These are phyloP conservation scores for Beauveria caledonica DNA, from an alignment of 2,329 filamentous ascomycete genomes.

Conservation along the genomic window DNA sequence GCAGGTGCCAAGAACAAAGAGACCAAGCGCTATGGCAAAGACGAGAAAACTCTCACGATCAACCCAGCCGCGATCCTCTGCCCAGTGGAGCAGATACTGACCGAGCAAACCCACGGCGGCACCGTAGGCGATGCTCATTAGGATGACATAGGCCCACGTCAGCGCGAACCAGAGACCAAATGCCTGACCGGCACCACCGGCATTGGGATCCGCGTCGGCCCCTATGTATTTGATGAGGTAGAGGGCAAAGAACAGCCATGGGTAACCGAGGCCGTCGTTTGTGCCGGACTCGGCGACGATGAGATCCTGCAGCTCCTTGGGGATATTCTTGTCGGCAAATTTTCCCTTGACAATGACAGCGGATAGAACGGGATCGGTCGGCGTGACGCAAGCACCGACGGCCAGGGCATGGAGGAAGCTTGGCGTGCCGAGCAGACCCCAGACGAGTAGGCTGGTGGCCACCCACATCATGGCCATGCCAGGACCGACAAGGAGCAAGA, in stretches of 20 bases:
- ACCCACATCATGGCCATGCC: constrained; percentile 87
- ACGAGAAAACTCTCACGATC: constrained; percentile 83
- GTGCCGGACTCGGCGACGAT: constrained; percentile 77
- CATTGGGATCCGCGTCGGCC: constrained; percentile 49
- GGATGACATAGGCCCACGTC: constrained; percentile 75
- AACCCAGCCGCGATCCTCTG: constrained; percentile 71
- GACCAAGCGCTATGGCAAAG: constrained; percentile 73
- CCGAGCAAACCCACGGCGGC: constrained; percentile 70
- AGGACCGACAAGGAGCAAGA: constrained; percentile 69
- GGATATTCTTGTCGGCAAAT: constrained; percentile 86
- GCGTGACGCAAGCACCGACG: constrained; percentile 80
- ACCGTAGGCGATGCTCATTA: constrained; percentile 72
- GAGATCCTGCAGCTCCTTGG: constrained; percentile 70
- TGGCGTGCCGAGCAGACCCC: constrained; percentile 63
- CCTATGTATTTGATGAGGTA: constrained; percentile 74
- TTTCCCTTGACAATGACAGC: constrained; percentile 90
- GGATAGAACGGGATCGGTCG: constrained; percentile 80
- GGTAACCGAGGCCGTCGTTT: constrained; percentile 84
- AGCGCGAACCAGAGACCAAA: constrained; percentile 78
- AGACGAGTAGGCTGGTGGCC: constrained; percentile 68
- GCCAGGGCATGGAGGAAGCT: constrained; percentile 71
- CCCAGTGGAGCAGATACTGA: constrained; percentile 76
- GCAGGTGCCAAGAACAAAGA: constrained; percentile 82
- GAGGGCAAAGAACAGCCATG: constrained; percentile 76
- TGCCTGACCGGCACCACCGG: constrained; percentile 46